Base-by-base conservation (phyloP, 2,329 filamentous ascomycete species). In the Nakataea oryzae region DNA sequence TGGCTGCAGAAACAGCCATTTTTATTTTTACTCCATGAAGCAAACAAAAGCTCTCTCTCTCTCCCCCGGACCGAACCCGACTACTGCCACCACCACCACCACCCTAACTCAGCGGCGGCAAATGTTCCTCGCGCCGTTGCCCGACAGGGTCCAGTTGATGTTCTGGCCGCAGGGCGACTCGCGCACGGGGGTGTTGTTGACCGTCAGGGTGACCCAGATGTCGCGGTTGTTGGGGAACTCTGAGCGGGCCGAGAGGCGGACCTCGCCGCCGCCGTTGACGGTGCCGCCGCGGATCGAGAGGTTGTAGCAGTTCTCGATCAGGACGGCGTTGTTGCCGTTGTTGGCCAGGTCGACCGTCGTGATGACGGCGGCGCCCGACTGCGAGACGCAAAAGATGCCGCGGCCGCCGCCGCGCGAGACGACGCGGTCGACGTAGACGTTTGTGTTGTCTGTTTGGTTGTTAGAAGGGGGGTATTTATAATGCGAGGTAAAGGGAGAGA, bases 231-330 rank as follows among this genome's bases (percentile, higher is more conserved):
- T 82, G 13, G 78, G 73, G 64, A 85, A 85, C 71, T 85, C 82
- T 27, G 70, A 67, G 17, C 82, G 74, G 2, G 82, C 81, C 1
- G 81, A 70, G 14, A 85, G 65, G 3, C 82, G 74, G 9, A 85
- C 81, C 69, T 84, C 81, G 0, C 82, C 82, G 1, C 82, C 82
- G 2, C 81, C 79, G 29, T 75, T 78, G 28, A 85, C 78, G 2
- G 74, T 79, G 0, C 82, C 82, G 24, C 77, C 76, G 2, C 68
- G 70, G 67, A 85, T 83, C 1, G 72, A 70, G 34, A 85, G 65
- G 60, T 81, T 81, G 69, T 85, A 84, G 72, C 82, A 85, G 70
- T 85, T 85, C 74, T 85, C 82, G 30, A 85, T 79, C 1, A 85
- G 73, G 26, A 85, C 75, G 0, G 82, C 78, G 62, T 85, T 84